Conservation (phyloP, 2,329 filamentous ascomycete genomes). For the Colletotrichum sp. region DNA sequence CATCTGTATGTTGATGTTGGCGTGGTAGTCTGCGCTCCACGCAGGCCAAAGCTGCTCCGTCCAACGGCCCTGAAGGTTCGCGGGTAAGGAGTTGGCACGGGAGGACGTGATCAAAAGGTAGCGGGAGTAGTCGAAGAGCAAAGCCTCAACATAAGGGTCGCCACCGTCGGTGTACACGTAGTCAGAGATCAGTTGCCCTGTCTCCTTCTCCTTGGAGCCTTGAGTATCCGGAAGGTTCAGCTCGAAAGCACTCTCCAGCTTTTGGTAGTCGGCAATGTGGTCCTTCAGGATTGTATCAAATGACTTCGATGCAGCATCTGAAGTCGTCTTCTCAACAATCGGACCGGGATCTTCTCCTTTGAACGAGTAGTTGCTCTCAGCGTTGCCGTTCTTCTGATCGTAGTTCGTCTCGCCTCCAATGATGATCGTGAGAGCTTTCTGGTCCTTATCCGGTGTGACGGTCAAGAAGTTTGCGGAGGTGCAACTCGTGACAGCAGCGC, state of each 20-base stretch:
- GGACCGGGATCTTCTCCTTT: slow-evolving; percentile 48
- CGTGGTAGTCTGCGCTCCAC: slow-evolving; percentile 60
- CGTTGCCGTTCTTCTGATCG: slow-evolving; percentile 52
- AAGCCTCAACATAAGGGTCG: slow-evolving; percentile 56
- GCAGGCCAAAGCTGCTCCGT: slow-evolving; percentile 42
- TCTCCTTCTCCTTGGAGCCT: slow-evolving; percentile 43
- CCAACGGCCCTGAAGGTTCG: slow-evolving; percentile 64
- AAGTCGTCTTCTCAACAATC: slow-evolving; percentile 37
- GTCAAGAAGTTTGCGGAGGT: slow-evolving; percentile 27
- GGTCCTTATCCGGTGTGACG: slow-evolving; percentile 27
- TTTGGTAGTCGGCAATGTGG: slow-evolving; percentile 47
- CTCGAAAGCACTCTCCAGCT: slow-evolving; percentile 41
- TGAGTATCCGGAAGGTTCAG: slow-evolving; percentile 50
- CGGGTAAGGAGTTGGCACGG: slow-evolving; percentile 53
- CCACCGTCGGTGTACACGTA: slow-evolving; percentile 36
- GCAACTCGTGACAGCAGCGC: slow-evolving; percentile 22
- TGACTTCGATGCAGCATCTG: slow-evolving; percentile 35
- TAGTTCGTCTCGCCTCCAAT: slow-evolving; percentile 54
- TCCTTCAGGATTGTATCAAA: slow-evolving; percentile 32
- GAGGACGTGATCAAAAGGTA: slow-evolving; percentile 62
- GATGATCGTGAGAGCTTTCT: slow-evolving; percentile 39
- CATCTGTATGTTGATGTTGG: slow-evolving; percentile 67
- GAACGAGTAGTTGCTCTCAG: slow-evolving; percentile 49
- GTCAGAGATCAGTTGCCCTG: slow-evolving; percentile 39
- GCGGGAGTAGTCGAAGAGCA: slow-evolving; percentile 58